A percentile compares a stretch with the other conserved stretches of the same genome.
Conservation (phyloP, 495 filamentous ascomycete genomes). For the Collariella sp. region DNA sequence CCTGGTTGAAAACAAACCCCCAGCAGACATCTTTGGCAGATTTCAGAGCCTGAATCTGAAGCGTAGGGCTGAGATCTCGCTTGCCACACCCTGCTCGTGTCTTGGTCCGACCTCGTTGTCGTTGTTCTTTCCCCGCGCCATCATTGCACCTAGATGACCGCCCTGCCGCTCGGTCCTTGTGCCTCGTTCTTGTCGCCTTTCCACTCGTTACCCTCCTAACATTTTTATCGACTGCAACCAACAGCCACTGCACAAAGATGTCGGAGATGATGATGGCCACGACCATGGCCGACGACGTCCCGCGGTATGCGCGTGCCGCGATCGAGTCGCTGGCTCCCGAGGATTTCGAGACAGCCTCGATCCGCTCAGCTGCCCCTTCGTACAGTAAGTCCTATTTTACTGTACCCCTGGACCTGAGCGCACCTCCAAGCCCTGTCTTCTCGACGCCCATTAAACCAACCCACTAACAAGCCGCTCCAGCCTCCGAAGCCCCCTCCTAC, state of each 20-base stretch:
- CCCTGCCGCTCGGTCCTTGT: not conserved
- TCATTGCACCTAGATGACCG: constrained; percentile 6
- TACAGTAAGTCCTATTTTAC: constrained; percentile 40
- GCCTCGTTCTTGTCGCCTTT: constrained; percentile 8
- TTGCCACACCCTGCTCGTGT: not conserved
- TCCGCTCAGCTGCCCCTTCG: constrained; percentile 44
- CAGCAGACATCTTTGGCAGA: not conserved
- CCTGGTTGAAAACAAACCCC: too few relatives aligned
- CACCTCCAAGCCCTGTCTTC: not conserved
- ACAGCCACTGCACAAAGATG: not conserved
- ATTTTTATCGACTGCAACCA: not conserved
- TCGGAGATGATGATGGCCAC: constrained; percentile 10
- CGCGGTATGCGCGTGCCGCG: constrained; percentile 20
- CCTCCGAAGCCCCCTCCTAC: constrained; percentile 42
- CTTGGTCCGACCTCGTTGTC: constrained; percentile 1
- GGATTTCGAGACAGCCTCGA: constrained; percentile 46
- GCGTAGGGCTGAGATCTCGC: not conserved
- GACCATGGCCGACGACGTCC: constrained; percentile 25
- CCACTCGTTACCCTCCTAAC: not conserved
- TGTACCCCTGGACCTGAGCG: too few relatives aligned
- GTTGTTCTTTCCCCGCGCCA: not conserved
- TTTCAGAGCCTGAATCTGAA: not conserved
- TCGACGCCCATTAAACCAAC: not conserved
- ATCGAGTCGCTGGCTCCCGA: constrained; percentile 31
- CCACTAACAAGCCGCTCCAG: constrained; percentile 13